These are phyloP conservation scores for Podaxis mareebaensis DNA, from an alignment of 768 basidiomycete genomes.

Conservation along the genomic window DNA sequence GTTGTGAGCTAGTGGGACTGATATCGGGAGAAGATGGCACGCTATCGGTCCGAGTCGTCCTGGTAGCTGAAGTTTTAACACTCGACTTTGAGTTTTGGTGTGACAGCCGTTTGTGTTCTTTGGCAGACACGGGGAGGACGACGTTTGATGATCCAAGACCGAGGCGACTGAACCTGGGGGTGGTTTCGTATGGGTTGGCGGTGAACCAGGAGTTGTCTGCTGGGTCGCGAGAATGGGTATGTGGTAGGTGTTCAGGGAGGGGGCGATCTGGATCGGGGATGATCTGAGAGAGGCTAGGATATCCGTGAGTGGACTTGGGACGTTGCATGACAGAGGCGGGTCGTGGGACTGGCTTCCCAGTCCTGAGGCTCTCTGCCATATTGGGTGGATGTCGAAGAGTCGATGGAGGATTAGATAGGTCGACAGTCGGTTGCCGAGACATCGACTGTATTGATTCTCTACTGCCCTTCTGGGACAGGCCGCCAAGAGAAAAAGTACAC, in stretches of 20 bases:
- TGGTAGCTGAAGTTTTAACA: not conserved
- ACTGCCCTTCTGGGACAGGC: not conserved
- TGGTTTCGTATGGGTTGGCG: constrained; percentile 32
- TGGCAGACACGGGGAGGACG: constrained; percentile 42
- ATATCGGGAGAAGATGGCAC: not conserved
- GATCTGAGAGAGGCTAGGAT: constrained; percentile 12
- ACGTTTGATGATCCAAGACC: constrained; percentile 33
- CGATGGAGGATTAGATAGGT: not conserved
- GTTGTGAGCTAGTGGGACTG: not conserved
- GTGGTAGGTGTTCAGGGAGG: constrained; percentile 12
- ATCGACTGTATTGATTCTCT: not conserved
- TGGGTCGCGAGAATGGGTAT: constrained; percentile 15
- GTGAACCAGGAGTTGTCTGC: constrained; percentile 38
- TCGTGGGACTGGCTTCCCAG: not conserved
- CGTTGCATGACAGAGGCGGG: constrained; percentile 5
- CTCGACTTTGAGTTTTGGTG: not conserved
- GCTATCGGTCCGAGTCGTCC: not conserved
- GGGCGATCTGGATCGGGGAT: constrained; percentile 9
- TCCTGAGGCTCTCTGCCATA: not conserved
- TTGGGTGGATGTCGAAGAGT: not conserved
- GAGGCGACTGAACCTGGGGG: constrained; percentile 42
- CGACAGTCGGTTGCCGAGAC: not conserved
- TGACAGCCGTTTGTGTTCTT: constrained; percentile 24
- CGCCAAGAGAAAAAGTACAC: not conserved
- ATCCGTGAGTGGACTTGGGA: constrained; percentile 10